Conservation (phyloP, 2,329 filamentous ascomycete species). For the Pestalotiopsis sp. region DNA sequence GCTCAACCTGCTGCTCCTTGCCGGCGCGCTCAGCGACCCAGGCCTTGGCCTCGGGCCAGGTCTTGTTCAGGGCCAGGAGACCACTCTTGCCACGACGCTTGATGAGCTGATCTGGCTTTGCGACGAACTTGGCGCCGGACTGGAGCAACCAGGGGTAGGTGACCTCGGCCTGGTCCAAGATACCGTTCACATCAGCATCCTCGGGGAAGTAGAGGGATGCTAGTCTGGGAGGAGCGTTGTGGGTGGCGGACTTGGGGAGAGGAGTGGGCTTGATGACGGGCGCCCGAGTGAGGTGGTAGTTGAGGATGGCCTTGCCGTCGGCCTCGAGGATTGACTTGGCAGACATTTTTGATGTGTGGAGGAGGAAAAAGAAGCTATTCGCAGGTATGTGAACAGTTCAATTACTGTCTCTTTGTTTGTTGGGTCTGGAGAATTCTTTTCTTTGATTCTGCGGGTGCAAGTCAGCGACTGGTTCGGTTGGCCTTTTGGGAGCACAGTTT, state of each 20-base stretch:
- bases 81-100: conserved; percentile 99
- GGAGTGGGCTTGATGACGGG: conserved; percentile 97
- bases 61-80: conserved; percentile 94
- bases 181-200: conserved; percentile 77
- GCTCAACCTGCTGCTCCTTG: conserved; percentile 93
- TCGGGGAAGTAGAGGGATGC: conserved; percentile 93
- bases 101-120: conserved; percentile 99
- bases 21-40: conserved; percentile 93
- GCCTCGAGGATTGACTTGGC: conserved; percentile 98
- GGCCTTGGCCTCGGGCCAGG: conserved; percentile 88
- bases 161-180: conserved; percentile 94
- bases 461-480: conserved; percentile 22
- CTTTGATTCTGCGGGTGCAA: neutral
- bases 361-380: conserved; percentile 20
- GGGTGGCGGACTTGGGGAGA: conserved; percentile 79
- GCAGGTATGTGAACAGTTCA: conserved; percentile 28
- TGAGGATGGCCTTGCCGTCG: conserved; percentile 99
- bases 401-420: conserved; percentile 14
- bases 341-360: conserved; percentile 64
- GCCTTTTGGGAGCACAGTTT: neutral
- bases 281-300: conserved; percentile 99
- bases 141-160: conserved; percentile 95
- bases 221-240: conserved; percentile 91
- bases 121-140: conserved; percentile 87
- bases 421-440: conserved; percentile 2